These are phyloP conservation scores for Aspergillus kassunensis DNA, from an alignment of 495 filamentous ascomycete genomes.

Conservation along the genomic window DNA sequence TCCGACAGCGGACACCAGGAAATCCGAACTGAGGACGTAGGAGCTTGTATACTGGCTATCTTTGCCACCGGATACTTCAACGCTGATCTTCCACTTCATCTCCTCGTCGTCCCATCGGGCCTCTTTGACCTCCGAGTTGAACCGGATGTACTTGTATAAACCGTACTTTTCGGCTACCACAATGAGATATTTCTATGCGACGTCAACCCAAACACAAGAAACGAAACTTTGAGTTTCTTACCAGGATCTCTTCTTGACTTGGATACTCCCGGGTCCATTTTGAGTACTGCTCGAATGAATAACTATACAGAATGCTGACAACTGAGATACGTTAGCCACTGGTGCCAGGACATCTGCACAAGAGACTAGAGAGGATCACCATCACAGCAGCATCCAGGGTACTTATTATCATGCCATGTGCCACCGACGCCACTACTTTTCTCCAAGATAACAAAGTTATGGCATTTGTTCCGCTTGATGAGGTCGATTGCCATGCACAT, in stretches of 20 bases:
- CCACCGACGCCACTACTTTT: conserved; percentile 51
- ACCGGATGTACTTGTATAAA: conserved; percentile 53
- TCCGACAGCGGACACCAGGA: conserved; percentile 62
- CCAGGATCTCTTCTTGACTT: conserved; percentile 58
- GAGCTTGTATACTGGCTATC: conserved; percentile 40
- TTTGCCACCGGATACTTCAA: conserved; percentile 41
- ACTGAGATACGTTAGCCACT: conserved; percentile 21
- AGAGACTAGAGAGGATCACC: conserved; percentile 22
- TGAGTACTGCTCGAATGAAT: conserved; percentile 62
- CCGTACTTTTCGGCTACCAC: conserved; percentile 56
- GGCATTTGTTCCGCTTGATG: conserved; percentile 48
- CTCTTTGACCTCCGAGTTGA: conserved; percentile 48
- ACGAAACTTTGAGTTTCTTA: too few species aligned
- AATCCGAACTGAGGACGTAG: conserved; percentile 50
- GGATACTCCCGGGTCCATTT: conserved; percentile 63
- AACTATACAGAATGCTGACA: conserved; percentile 55
- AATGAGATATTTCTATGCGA: conserved; percentile 49
- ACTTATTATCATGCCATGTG: conserved; percentile 54
- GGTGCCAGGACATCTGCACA: background rate
- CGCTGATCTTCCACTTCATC: conserved; percentile 52
- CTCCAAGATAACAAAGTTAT: conserved; percentile 54
- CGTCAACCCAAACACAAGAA: background rate
- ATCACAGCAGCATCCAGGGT: conserved; percentile 53
- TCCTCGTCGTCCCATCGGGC: conserved; percentile 53
- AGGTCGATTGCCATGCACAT: conserved; percentile 57